These are phyloP conservation scores for Przewalskia tangutica DNA, from an alignment of 257 asterid genomes.

Conservation along the genomic window DNA sequence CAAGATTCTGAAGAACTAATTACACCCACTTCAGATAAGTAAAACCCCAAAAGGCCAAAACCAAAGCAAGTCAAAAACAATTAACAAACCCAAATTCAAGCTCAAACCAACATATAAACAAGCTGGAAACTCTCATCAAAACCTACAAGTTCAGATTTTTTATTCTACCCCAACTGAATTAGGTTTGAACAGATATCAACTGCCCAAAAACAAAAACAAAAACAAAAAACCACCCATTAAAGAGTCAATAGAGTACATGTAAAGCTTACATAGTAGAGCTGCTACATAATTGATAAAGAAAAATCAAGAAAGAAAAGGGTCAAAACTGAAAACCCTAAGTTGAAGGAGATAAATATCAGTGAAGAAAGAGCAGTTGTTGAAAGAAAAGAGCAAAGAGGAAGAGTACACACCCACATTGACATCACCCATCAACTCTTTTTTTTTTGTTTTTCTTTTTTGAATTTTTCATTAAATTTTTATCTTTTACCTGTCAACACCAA, in stretches of 20 bases:
- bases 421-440: constrained; percentile 18
- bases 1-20: not conserved
- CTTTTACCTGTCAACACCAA: constrained; percentile 6
- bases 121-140: not conserved
- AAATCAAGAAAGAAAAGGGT: constrained; percentile 7
- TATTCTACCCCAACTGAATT: not conserved
- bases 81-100: not conserved
- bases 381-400: constrained; percentile 21
- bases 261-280: constrained; percentile 12
- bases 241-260: not conserved
- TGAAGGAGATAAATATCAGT: constrained; percentile 21
- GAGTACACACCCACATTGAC: not conserved
- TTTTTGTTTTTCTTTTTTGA: not conserved
- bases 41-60: not conserved
- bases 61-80: not conserved
- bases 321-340: constrained; percentile 39
- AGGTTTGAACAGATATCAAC: not conserved
- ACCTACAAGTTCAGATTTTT: not conserved
- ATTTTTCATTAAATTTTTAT: not conserved
- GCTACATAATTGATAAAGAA: not conserved
- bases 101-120: not conserved
- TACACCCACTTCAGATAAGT: not conserved
- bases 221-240: not conserved
- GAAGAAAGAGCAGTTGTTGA: constrained; percentile 23
- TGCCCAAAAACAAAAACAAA: not conserved